Base-by-base conservation (phyloP, 176 grass and related monocot species). In the Aegilops speltoides region DNA sequence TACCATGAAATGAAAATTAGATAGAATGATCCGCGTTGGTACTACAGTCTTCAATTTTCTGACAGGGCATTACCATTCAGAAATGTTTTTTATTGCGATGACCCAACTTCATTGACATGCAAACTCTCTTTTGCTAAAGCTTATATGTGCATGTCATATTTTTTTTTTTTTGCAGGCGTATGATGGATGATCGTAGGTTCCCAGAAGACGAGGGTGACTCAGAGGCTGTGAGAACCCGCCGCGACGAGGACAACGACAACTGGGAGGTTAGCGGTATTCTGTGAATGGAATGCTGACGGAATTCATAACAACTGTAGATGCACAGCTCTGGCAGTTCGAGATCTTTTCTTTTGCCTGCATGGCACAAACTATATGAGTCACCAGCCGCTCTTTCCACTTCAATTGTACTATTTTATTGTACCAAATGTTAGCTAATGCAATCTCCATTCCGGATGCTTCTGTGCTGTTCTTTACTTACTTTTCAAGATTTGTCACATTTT, bases 171-270 rank as follows among this genome's bases (percentile, higher is more conserved):
- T 85, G 24, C 54, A 91, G 89, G 71, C 86, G 89, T 31, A 91
- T 91, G 90, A 85, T 91, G 86, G 90, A 85, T 11, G 86, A 91
- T 43, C 90, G 85, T 6, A 94, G 93, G 80, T 92, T 90, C 79
- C 77, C 67, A 7, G 88, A 91, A 80, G 68, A 89, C 16, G 82
- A 91, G 52, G 65, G 78, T 1, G 67, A 76, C 38, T 65, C 77
- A 14, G 93, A 87, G 28, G 84, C 89, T 32, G 77, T 78, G 2
- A 41, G 78, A 24, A 89, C 46, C 64, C 43, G 68, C 77, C 66
- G 85, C 1, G 93, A 94, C 0, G 93, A 94, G 12, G 77, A 86
- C 23, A 60, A 91, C 2, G 93, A 94, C 82, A 94, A 94, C 87
- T 92, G 93, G 93, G 85, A 92, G 14, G 40, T 92, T 78, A 83